Conservation (phyloP, 1,139 yeast species). For the Yamadazyma trypodendri region DNA sequence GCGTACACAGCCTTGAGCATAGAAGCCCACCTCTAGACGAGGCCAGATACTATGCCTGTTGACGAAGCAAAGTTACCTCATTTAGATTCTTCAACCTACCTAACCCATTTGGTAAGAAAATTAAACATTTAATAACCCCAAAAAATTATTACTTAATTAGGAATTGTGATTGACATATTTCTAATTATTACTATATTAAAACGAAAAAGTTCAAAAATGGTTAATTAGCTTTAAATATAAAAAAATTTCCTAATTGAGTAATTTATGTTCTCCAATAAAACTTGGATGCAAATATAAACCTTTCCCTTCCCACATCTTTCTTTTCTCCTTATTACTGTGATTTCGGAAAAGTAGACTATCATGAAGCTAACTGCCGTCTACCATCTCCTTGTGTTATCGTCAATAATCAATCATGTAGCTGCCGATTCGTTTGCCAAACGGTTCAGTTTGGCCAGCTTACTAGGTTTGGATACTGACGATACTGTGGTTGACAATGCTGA, state of each 20-base stretch:
- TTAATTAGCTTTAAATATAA: neutral
- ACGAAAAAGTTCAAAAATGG: too few relatives aligned
- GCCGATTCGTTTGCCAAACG: conserved; percentile 15
- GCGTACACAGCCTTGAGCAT: too few relatives aligned
- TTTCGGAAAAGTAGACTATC: neutral
- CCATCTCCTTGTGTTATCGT: conserved; percentile 14
- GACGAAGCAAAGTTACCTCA: too few relatives aligned
- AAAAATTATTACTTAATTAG: conserved; percentile 15
- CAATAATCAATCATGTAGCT: conserved; percentile 13
- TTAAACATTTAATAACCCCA: neutral
- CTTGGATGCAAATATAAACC: conserved; percentile 6
- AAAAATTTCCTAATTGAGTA: conserved; percentile 8
- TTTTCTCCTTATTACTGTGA: neutral
- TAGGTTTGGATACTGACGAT: conserved; percentile 8
- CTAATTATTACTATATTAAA: too few relatives aligned
- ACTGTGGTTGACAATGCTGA: conserved; percentile 7
- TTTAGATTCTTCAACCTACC: neutral
- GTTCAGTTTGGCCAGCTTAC: conserved; percentile 14
- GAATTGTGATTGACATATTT: conserved; percentile 11
- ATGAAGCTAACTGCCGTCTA: conserved; percentile 16
- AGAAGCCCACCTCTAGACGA: too few relatives aligned
- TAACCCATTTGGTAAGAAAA: neutral
- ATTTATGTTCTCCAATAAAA: conserved; percentile 1
- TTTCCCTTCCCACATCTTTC: neutral
- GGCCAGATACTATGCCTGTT: too few relatives aligned